phyloP scores from a whole-genome alignment of 768 basidiomycete species.

The Zangia roseola region DNA sequence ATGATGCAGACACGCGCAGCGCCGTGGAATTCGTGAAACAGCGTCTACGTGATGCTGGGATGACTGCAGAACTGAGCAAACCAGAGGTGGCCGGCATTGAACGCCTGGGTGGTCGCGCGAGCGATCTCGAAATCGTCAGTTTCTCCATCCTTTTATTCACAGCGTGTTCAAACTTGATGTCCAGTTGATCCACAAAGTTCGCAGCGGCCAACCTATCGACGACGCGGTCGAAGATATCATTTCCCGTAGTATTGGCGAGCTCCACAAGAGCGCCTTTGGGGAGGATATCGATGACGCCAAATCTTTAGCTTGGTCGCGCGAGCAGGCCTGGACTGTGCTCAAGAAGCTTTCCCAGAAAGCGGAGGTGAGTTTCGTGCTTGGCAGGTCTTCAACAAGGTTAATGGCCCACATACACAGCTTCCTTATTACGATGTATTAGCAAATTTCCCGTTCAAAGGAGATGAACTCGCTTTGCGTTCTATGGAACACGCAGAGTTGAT shows the following conservation, averaged over 20 bases:
- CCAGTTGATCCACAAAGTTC: constrained; percentile 84
- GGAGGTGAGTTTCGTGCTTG: constrained; percentile 47
- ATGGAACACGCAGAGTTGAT: constrained; percentile 93
- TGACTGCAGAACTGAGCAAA: constrained; percentile 51
- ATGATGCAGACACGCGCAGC: constrained; percentile 81
- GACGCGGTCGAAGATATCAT: constrained; percentile 93
- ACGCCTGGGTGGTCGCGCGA: constrained; percentile 86
- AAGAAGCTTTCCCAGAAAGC: constrained; percentile 64
- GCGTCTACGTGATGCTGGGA: constrained; percentile 62
- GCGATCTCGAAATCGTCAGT: constrained; percentile 81
- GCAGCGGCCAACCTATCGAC: constrained; percentile 64
- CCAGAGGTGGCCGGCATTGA: constrained; percentile 61
- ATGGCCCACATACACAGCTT: constrained; percentile 41
- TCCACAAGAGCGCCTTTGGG: constrained; percentile 90
- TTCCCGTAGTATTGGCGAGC: constrained; percentile 69
- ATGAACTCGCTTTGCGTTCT: constrained; percentile 72
- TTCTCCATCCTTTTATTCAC: not conserved
- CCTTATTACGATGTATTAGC: constrained; percentile 80
- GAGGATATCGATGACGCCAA: constrained; percentile 91
- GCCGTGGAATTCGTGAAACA: constrained; percentile 79
- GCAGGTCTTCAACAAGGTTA: constrained; percentile 6
- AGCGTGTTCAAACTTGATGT: not conserved
- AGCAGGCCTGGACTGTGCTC: constrained; percentile 86
- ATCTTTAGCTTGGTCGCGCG: constrained; percentile 74
- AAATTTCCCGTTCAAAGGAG: constrained; percentile 90